phyloP scores from a whole-genome alignment of 2,329 filamentous ascomycete genomes.

The Mycogone perniciosa region DNA sequence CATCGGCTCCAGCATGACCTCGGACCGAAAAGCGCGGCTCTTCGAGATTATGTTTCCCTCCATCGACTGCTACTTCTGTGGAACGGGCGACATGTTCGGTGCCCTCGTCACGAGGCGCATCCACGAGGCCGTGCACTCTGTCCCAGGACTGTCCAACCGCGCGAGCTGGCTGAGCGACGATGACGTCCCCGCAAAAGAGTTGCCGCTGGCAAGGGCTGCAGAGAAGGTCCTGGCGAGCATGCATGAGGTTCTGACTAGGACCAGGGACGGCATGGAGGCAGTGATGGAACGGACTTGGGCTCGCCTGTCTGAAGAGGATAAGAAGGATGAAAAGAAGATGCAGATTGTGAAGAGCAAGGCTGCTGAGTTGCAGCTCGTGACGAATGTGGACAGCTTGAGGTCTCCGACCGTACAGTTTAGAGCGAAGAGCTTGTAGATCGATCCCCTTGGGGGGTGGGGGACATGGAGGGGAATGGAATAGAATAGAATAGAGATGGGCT shows the following conservation, averaged over 20 bases:
- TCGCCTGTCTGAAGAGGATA: constrained; percentile 37
- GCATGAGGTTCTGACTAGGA: constrained; percentile 72
- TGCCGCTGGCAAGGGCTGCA: constrained; percentile 76
- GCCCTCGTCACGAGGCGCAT: constrained; percentile 83
- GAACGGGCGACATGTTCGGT: constrained; percentile 97
- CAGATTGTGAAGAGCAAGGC: constrained; percentile 72
- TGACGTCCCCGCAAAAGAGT: constrained; percentile 56
- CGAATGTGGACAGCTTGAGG: constrained; percentile 63
- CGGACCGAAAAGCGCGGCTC: constrained; percentile 61
- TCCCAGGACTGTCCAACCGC: constrained; percentile 40
- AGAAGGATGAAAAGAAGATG: constrained; percentile 46
- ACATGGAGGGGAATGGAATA: too few relatives aligned
- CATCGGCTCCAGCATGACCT: constrained; percentile 68
- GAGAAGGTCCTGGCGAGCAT: constrained; percentile 89
- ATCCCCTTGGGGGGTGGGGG: too few relatives aligned
- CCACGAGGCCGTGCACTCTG: constrained; percentile 65
- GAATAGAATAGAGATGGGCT: too few relatives aligned
- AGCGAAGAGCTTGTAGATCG: constrained; percentile 29
- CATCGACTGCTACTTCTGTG: constrained; percentile 90
- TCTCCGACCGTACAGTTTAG: constrained; percentile 59
- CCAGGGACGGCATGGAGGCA: constrained; percentile 56
- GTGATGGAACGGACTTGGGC: constrained; percentile 40
- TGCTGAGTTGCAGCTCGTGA: constrained; percentile 78
- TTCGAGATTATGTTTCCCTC: constrained; percentile 84
- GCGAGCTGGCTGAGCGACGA: constrained; percentile 74